Percentiles rank a stretch among this genome's conserved stretches.
These are phyloP conservation scores for Melastoma candidum DNA, from an alignment of 441 rosid genomes.

Conservation along the genomic window DNA sequence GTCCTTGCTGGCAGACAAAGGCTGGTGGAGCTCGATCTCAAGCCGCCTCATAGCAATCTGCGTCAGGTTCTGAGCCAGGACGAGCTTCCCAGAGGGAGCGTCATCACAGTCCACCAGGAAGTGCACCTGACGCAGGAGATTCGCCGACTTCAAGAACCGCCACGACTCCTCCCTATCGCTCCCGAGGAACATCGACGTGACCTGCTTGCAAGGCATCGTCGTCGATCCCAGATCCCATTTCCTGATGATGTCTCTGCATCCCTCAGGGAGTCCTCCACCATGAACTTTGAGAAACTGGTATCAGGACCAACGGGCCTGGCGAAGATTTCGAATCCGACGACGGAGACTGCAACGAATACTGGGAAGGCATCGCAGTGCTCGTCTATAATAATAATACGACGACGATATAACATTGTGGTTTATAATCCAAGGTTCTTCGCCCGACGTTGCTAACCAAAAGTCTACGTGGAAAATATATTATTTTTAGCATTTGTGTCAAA, in stretches of 20 bases:
- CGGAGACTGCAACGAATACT: too few relatives aligned
- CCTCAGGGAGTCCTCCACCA: constrained; percentile 27
- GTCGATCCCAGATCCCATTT: constrained; percentile 46
- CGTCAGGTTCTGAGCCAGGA: constrained; percentile 45
- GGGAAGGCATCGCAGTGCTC: too few relatives aligned
- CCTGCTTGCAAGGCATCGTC: constrained; percentile 15
- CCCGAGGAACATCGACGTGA: constrained; percentile 27
- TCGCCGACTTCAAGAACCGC: constrained; percentile 33
- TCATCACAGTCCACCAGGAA: constrained; percentile 23
- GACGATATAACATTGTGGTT: too few relatives aligned
- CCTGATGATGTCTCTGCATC: constrained; percentile 40
- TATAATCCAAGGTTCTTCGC: too few relatives aligned
- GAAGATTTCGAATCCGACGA: too few relatives aligned
- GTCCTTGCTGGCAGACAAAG: constrained; percentile 28
- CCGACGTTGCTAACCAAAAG: too few relatives aligned
- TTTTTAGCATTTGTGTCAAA: too few relatives aligned
- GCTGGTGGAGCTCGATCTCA: constrained; percentile 42
- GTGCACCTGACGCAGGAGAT: constrained; percentile 44
- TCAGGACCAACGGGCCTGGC: constrained; percentile 12
- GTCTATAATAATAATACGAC: too few relatives aligned
- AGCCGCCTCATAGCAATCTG: constrained; percentile 52
- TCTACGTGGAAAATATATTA: too few relatives aligned
- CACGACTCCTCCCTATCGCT: constrained; percentile 34
- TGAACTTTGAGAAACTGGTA: constrained; percentile 27
- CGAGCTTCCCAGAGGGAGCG: constrained; percentile 28